Evolutionary conservation across 2,329 filamentous ascomycete genomes (phyloP), one percentile per base, ranked within the genome.

Genomic region (Dryadomyces quercivorus): DNA sequence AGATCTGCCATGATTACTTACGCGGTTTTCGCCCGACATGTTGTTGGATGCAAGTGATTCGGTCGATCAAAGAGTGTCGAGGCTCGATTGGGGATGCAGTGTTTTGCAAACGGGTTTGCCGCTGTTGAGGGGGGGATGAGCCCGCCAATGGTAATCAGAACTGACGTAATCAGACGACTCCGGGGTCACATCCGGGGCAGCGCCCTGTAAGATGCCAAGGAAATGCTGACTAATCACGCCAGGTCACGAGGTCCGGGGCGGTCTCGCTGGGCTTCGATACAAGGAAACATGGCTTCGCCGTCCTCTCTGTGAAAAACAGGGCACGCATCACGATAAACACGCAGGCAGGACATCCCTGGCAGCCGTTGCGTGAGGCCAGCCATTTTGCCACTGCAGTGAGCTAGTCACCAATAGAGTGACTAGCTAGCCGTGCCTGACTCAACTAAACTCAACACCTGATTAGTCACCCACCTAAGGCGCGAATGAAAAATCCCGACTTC

Each of bases 1-100:
- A n/a, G n/a, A n/a, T n/a, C n/a, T n/a, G n/a, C n/a, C n/a, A n/a
- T n/a, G n/a, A n/a, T n/a, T 6, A 58, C 56, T 40, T 51, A 58
- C 56, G 46, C 54, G 56, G 26, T 54, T 58, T 20, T 55, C 43
- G 20, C 45, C 47, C 31, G 57, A 52, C 57, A 58, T 57, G 51
- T 12, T 51, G 45, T 36, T 26, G 42, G n/a, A 36, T 18, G 51
- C 16, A 49, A n/a, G 16, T 26, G 46, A 36, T 36, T n/a, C 3
- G 7, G 42, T 3, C 42, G 16, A 44, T 44, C 42, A 44, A 18
- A 20, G 12, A 40, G 10, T 12, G 36, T 16, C 36, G 10, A 40
- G 36, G 42, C n/a, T 44, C 12, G n/a, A 50, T 31, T 40, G 36
- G 15, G 36, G 15, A 40, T 40, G 36, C 36, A 40, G 36, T 40